Conservation (phyloP, 1,284 basidiomycete species). For the Inonotus hispidus region DNA sequence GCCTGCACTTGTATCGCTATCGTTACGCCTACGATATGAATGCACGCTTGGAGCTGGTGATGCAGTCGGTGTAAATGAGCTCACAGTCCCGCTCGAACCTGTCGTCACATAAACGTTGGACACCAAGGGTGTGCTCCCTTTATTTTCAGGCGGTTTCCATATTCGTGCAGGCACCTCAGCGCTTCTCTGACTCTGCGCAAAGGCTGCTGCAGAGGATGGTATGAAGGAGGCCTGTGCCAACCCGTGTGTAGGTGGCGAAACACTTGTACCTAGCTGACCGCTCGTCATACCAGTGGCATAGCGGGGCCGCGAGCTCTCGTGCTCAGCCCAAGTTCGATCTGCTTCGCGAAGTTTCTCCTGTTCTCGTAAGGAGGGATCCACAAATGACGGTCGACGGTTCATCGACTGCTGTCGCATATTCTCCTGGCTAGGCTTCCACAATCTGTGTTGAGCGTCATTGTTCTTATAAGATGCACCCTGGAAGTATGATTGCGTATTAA, state of each 20-base stretch:
- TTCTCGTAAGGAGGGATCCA: not conserved
- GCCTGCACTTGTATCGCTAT: slow-evolving; percentile 10
- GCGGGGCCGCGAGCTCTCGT: slow-evolving; percentile 1
- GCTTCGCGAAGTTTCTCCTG: slow-evolving; percentile 6
- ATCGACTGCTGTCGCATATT: not conserved
- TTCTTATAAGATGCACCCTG: not conserved
- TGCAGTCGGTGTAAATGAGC: not conserved
- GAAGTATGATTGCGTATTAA: not conserved
- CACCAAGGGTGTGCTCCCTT: not conserved
- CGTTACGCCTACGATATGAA: slow-evolving; percentile 3
- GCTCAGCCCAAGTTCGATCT: slow-evolving; percentile 1
- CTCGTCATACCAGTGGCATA: not conserved
- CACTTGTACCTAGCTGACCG: not conserved
- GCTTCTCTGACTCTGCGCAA: not conserved
- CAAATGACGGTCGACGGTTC: not conserved
- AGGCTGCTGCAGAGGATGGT: not conserved
- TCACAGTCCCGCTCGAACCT: not conserved
- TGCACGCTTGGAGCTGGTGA: not conserved
- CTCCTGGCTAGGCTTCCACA: slow-evolving; percentile 12
- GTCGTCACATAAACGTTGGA: not conserved
- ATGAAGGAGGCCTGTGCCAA: not conserved
- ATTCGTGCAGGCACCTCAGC: not conserved
- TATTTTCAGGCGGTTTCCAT: not conserved
- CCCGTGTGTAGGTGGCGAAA: not conserved
- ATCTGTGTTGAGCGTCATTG: slow-evolving; percentile 1